Evolutionary conservation across 169 alveolate genomes (phyloP).

Genomic region (Theileria equi): DNA sequence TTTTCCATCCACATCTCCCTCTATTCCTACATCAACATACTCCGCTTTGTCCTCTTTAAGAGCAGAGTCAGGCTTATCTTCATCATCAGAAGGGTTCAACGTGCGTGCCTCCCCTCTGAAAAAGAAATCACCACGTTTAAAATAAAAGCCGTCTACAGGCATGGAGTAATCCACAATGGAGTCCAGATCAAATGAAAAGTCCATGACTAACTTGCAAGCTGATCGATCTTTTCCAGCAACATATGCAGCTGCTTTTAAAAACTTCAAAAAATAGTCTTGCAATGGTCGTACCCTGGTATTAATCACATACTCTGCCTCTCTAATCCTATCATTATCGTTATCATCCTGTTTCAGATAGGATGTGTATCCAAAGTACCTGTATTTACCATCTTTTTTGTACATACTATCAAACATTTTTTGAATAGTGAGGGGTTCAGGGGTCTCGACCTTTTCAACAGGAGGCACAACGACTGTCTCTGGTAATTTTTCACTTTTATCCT

Average conservation of each 20-base stretch:
- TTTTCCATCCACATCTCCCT: too few species aligned
- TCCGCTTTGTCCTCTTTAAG: neutral
- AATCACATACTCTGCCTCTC: conserved; percentile 46
- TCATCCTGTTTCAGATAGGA: neutral
- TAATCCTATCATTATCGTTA: conserved; percentile 20
- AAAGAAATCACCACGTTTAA: conserved; percentile 34
- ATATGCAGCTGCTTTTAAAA: conserved; percentile 37
- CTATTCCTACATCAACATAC: neutral
- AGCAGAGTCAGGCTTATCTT: neutral
- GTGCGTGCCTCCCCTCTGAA: conserved; percentile 38
- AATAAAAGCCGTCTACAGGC: conserved; percentile 37
- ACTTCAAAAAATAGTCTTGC: conserved; percentile 47
- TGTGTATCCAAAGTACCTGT: conserved; percentile 43
- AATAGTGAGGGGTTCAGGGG: conserved; percentile 23
- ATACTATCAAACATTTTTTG: conserved; percentile 42
- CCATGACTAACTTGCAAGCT: conserved; percentile 44
- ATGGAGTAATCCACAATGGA: conserved; percentile 29
- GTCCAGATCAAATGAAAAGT: conserved; percentile 33
- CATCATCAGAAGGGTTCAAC: neutral
- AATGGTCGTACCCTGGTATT: conserved; percentile 44
- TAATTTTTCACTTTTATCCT: neutral
- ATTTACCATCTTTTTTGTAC: neutral
- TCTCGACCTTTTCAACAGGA: neutral
- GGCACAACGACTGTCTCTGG: neutral
- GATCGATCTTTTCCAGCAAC: conserved; percentile 43